Conservation (phyloP, 257 asterid species). For the Przewalskia tangutica region DNA sequence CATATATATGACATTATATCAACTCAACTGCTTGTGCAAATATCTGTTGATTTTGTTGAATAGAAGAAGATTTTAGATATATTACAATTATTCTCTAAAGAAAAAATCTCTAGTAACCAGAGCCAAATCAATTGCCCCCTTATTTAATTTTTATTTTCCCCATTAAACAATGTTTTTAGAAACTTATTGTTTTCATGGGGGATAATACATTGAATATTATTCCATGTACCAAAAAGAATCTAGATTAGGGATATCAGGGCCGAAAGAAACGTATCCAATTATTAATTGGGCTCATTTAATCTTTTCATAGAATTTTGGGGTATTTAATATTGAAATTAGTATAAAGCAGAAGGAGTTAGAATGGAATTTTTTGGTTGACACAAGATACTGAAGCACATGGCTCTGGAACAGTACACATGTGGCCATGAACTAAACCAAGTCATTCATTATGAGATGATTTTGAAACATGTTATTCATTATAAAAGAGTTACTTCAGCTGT, state of each 20-base stretch:
- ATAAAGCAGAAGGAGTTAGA: neutral
- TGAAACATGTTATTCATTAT: neutral
- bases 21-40: no score
- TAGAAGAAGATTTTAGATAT: no score
- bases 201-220: neutral
- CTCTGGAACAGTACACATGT: slow-evolving; percentile 13
- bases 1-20: no score
- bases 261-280: neutral
- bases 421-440: slow-evolving; percentile 3
- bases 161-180: neutral
- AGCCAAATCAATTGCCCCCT: neutral
- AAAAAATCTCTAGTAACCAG: neutral
- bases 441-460: neutral
- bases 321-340: neutral
- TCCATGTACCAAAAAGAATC: no score
- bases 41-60: no score
- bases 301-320: neutral
- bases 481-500: neutral
- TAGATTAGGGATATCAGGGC: neutral
- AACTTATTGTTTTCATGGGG: no score
- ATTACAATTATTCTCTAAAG: no score
- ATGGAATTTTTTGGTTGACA: neutral
- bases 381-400: slow-evolving; percentile 11
- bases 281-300: neutral
- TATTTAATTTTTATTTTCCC: neutral